Conservation (phyloP, 1,139 yeast species). For the Lodderomyces margitis region DNA sequence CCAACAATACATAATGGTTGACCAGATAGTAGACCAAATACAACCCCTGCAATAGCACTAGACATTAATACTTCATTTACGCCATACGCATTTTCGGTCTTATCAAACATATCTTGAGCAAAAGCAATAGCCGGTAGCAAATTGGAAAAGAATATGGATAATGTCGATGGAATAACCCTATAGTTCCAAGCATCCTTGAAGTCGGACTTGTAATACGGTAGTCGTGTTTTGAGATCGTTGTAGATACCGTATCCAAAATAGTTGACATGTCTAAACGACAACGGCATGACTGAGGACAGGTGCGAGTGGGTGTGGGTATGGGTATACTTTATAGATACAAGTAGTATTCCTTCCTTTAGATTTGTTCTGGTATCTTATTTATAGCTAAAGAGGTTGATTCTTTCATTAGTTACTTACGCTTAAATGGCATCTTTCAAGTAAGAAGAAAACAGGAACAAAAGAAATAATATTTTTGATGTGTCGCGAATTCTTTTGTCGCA, state of each 20-base stretch:
- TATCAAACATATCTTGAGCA: conserved; percentile 95
- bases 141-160: conserved; percentile 85
- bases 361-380: no score
- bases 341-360: no score
- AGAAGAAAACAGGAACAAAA: no score
- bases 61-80: conserved; percentile 84
- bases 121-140: conserved; percentile 91
- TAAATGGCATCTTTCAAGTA: no score
- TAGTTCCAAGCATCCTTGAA: conserved; percentile 83
- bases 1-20: conserved; percentile 97
- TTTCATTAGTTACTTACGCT: no score
- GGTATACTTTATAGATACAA: no score
- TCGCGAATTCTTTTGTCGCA: no score
- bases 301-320: no score
- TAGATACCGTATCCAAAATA: conserved; percentile 55
- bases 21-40: conserved; percentile 82
- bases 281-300: conserved; percentile 9
- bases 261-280: conserved; percentile 15
- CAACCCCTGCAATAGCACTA: conserved; percentile 84
- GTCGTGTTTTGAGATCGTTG: conserved; percentile 52
- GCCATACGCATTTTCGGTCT: conserved; percentile 83
- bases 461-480: no score
- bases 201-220: conserved; percentile 73
- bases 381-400: no score
- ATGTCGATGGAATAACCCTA: conserved; percentile 82